A percentile compares a stretch with the other conserved stretches of the same genome.
Evolutionary conservation across 2,329 filamentous ascomycete species (phyloP).

Genomic region (Didymella lethalis): DNA sequence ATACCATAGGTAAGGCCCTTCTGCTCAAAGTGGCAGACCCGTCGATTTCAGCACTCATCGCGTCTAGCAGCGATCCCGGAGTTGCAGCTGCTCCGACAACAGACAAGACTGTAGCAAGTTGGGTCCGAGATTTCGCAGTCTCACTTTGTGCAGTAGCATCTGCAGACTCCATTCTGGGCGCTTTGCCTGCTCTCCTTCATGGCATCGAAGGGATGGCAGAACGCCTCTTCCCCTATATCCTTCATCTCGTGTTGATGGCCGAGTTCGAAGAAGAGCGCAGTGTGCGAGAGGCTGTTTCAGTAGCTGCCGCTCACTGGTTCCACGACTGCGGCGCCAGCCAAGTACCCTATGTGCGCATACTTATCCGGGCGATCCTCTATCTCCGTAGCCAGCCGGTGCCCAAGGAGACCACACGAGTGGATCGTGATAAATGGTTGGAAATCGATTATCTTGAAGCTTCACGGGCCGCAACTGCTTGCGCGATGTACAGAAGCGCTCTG

Average conservation of each 20-base stretch:
- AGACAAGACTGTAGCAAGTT: conserved; percentile 50
- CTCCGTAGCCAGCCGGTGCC: conserved; percentile 81
- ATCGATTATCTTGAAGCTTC: conserved; percentile 77
- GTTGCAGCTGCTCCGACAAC: conserved; percentile 28
- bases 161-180: conserved; percentile 72
- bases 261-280: conserved; percentile 69
- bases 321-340: conserved; percentile 53
- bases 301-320: conserved; percentile 71
- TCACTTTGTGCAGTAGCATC: conserved; percentile 61
- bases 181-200: conserved; percentile 71
- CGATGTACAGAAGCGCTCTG: conserved; percentile 86
- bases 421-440: conserved; percentile 85
- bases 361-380: conserved; percentile 84
- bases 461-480: conserved; percentile 75
- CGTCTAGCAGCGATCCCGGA: conserved; percentile 25
- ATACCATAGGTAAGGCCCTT: conserved; percentile 42
- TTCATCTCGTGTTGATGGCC: conserved; percentile 79
- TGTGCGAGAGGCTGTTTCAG: conserved; percentile 68
- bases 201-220: conserved; percentile 74
- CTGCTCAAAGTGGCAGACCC: conserved; percentile 30
- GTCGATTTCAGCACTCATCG: conserved; percentile 9
- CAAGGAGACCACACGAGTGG: conserved; percentile 77
- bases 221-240: conserved; percentile 79
- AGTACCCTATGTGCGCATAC: conserved; percentile 72
- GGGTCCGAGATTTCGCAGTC: conserved; percentile 69